Evolutionary conservation across 495 filamentous ascomycete genomes (phyloP).

Genomic region (Penicillium mononematosum): DNA sequence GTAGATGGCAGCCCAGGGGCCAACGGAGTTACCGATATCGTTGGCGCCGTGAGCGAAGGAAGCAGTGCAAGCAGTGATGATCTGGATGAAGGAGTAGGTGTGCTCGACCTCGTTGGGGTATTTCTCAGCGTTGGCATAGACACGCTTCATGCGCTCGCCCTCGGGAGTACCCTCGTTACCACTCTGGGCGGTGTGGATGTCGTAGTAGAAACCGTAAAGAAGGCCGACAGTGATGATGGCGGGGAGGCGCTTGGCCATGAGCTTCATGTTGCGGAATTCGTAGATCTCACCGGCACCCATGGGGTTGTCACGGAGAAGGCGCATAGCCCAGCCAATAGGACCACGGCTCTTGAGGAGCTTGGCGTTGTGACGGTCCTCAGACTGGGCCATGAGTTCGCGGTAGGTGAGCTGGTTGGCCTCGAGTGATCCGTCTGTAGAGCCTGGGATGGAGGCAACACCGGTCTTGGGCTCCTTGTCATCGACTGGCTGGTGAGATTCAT

Average conservation of each 20-base stretch:
- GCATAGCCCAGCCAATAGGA: conserved; percentile 71
- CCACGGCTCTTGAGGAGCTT: conserved; percentile 56
- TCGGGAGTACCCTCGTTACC: conserved; percentile 65
- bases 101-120: conserved; percentile 78
- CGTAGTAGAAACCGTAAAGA: conserved; percentile 69
- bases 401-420: conserved; percentile 51
- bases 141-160: conserved; percentile 60
- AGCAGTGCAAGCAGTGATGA: conserved; percentile 70
- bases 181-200: conserved; percentile 67
- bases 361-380: conserved; percentile 48
- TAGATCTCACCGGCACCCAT: conserved; percentile 66
- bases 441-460: conserved; percentile 12
- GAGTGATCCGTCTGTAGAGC: conserved; percentile 36
- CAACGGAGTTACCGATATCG: conserved; percentile 75
- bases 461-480: conserved; percentile 34
- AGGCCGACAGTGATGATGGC: conserved; percentile 53
- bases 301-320: conserved; percentile 64
- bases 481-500: conserved; percentile 25
- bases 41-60: conserved; percentile 82
- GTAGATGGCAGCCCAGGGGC: conserved; percentile 70
- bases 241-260: conserved; percentile 57
- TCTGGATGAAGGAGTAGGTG: conserved; percentile 72
- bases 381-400: conserved; percentile 54
- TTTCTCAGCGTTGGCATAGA: conserved; percentile 58
- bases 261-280: conserved; percentile 63